Base-by-base conservation (phyloP, 2,329 filamentous ascomycete genomes). In the Colletotrichum australisinense region DNA sequence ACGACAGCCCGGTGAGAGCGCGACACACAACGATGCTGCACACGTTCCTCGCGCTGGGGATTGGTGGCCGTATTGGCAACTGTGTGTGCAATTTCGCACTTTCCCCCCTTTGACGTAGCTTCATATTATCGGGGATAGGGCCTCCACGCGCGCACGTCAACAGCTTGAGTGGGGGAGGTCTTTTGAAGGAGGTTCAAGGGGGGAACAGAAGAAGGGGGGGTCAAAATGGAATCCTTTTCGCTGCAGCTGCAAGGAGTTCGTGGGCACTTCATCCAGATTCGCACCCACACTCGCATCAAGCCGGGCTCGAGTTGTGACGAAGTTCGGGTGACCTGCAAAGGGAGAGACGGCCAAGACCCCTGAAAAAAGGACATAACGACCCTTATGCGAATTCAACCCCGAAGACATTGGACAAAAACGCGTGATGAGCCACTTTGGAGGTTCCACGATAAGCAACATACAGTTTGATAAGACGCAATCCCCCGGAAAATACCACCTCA, bases 401-500 rank as follows among this genome's bases (percentile, higher is more conserved):
- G 59, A 59, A 19, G 16, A 38, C 30, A 30, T 14, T n/a, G 64
- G 28, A 32, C 19, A 59, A 24, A 55, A 28, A 30, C 56, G 56
- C 60, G 70, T 73, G 67, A 70, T 57, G 24, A n/a, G 19, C 52
- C 32, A 32, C 63, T 35, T 6, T 64, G 14, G 30, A 22, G 11
- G 32, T 26, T 9, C 16, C 7, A 19, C 65, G 67, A 73, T 60
- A 62, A 56, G 63, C 60, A 22, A 28, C 38, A 38, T 7, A 22
- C 35, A 28, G 59, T 46, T 46, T 38, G 67, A 65, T 70, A 62
- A 69, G 67, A 24, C 42, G 42, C 67, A 65, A 65, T 28, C 38
- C 70, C 70, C 70, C 67, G 55, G 70, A 66, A 66, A 65, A 73
- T 65, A 73, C 60, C 67, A 69, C 67, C 70, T 66, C 55, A 62